Conservation (phyloP, 768 basidiomycete species). For the Macrolepiota dolichaula region DNA sequence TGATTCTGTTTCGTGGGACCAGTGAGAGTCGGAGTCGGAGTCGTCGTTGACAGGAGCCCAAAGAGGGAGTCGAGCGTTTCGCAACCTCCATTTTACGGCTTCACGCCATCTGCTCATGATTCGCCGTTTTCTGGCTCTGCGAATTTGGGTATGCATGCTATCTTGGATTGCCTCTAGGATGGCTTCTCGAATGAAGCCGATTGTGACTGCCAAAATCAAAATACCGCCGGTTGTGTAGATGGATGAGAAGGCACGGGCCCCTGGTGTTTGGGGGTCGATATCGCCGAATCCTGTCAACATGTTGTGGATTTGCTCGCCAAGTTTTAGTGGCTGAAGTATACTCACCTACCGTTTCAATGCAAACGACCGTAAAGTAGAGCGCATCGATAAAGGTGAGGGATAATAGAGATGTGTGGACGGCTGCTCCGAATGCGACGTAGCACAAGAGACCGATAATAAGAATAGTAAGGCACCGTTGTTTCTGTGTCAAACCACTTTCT, state of each 20-base stretch:
- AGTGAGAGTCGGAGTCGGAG: background rate
- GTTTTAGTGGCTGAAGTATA: background rate
- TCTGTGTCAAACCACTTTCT: slow-evolving; percentile 80
- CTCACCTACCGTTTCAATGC: slow-evolving; percentile 65
- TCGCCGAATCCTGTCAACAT: slow-evolving; percentile 71
- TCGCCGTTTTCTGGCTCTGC: slow-evolving; percentile 43
- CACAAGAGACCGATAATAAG: slow-evolving; percentile 70
- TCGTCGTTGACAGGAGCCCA: slow-evolving; percentile 39
- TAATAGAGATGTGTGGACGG: slow-evolving; percentile 52
- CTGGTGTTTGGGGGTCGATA: slow-evolving; percentile 49
- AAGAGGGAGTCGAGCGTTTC: slow-evolving; percentile 40
- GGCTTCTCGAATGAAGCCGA: slow-evolving; percentile 64
- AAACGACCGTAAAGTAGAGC: slow-evolving; percentile 73
- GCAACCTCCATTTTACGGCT: slow-evolving; percentile 64
- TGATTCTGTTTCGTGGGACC: background rate
- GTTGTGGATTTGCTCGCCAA: background rate
- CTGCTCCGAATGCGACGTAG: slow-evolving; percentile 72
- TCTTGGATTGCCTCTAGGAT: slow-evolving; percentile 71
- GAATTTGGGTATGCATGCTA: slow-evolving; percentile 55
- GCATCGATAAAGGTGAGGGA: slow-evolving; percentile 64
- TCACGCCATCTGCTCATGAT: slow-evolving; percentile 54
- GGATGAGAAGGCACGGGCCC: slow-evolving; percentile 56
- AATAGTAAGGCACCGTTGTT: slow-evolving; percentile 77
- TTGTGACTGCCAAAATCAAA: slow-evolving; percentile 59
- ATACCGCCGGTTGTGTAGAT: slow-evolving; percentile 60